A percentile compares a stretch with the other conserved stretches of the same genome.
These are phyloP conservation scores for Grigorovia humatica DNA, from an alignment of 805 yeast species.

Conservation along the genomic window DNA sequence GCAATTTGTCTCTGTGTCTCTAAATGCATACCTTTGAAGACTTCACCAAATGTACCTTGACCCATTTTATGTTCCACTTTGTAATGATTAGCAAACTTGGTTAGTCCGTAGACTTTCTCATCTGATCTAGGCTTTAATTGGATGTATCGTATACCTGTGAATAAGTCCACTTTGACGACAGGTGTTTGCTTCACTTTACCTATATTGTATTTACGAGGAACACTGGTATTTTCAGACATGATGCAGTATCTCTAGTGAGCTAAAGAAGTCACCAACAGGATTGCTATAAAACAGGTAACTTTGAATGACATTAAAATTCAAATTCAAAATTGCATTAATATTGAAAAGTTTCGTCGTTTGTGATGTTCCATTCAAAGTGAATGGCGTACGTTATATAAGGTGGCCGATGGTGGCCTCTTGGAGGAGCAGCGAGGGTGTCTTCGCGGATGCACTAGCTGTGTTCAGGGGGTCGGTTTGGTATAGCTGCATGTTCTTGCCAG, in stretches of 20 bases:
- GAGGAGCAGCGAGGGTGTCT: no score
- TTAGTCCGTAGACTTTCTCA: constrained; percentile 26
- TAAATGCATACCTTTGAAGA: constrained; percentile 56
- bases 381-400: neutral
- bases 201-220: constrained; percentile 20
- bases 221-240: neutral
- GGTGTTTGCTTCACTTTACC: constrained; percentile 29
- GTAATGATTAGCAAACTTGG: constrained; percentile 22
- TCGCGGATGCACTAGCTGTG: no score
- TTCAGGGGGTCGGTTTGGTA: no score
- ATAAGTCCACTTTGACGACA: constrained; percentile 19
- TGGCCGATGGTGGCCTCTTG: neutral
- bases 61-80: constrained; percentile 45
- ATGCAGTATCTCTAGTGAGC: neutral
- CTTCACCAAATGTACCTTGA: constrained; percentile 86
- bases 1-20: constrained; percentile 61
- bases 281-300: neutral
- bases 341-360: neutral
- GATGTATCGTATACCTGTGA: constrained; percentile 21
- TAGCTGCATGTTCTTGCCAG: no score
- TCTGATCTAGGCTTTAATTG: constrained; percentile 16
- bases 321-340: neutral
- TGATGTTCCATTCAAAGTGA: neutral
- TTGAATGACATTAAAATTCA: no score
- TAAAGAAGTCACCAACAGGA: neutral